phyloP scores from a whole-genome alignment of 192 early-diverging fungal species.

The Oehlia diaphana region DNA sequence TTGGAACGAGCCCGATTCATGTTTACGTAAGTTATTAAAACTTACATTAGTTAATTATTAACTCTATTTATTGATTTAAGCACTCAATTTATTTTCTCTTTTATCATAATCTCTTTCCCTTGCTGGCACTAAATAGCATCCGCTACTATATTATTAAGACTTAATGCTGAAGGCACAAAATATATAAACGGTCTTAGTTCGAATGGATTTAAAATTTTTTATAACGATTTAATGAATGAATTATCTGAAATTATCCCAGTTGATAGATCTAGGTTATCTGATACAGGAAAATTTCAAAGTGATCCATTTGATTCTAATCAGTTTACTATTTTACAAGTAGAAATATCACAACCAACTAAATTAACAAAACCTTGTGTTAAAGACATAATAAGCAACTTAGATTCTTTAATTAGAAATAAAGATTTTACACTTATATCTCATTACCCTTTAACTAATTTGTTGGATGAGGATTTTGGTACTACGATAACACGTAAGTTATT shows the following conservation, averaged over 20 bases:
- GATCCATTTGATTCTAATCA: not conserved
- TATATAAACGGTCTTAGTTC: not conserved
- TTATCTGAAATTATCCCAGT: not conserved
- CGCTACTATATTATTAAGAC: not conserved
- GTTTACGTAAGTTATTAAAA: not conserved
- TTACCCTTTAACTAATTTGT: not conserved
- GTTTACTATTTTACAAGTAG: not conserved
- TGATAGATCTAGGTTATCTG: not conserved
- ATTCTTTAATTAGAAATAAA: slow-evolving; percentile 14
- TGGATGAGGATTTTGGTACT: not conserved
- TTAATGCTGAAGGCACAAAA: not conserved
- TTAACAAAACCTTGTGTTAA: not conserved
- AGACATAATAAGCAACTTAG: not conserved
- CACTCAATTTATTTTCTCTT: no score
- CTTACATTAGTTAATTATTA: no score
- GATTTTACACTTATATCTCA: not conserved
- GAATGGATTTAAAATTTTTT: not conserved
- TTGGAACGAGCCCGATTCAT: not conserved
- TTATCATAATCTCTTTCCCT: no score
- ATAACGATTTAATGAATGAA: not conserved
- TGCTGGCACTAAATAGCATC: not conserved
- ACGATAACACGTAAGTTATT: not conserved
- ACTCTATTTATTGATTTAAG: no score
- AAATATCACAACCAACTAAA: not conserved
- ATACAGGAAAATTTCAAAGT: not conserved